Conservation (phyloP, 2,329 filamentous ascomycete species). For the Ophiostoma fasciatum region DNA sequence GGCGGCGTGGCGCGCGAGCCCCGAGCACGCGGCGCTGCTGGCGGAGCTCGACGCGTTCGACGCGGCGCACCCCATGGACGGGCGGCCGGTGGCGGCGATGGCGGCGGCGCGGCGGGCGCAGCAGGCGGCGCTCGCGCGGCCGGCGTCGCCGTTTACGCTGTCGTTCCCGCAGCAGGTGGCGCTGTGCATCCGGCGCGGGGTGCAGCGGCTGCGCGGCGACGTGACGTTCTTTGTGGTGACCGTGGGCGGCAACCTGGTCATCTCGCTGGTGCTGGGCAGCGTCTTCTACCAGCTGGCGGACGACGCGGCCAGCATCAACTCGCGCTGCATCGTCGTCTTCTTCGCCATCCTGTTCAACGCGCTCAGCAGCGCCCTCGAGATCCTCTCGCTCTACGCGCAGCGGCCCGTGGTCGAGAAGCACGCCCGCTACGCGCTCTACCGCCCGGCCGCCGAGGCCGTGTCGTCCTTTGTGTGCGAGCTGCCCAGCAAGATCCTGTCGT, state of each 20-base stretch:
- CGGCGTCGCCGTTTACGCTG: constrained; percentile 69
- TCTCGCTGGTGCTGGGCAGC: constrained; percentile 8
- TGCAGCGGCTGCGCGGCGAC: constrained; percentile 60
- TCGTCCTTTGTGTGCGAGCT: constrained; percentile 75
- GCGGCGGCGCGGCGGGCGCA: constrained; percentile 35
- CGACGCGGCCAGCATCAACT: constrained; percentile 26
- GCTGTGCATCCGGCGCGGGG: constrained; percentile 69
- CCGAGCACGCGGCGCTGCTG: constrained; percentile 33
- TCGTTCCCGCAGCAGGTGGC: constrained; percentile 60
- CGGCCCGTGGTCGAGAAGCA: constrained; percentile 90
- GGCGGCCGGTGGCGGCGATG: constrained; percentile 38
- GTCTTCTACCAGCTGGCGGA: constrained; percentile 6
- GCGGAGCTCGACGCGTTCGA: constrained; percentile 41
- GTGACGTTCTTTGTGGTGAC: constrained; percentile 56
- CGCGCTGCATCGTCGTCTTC: constrained; percentile 67
- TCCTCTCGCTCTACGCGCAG: constrained; percentile 74
- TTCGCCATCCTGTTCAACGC: constrained; percentile 79
- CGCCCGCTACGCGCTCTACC: constrained; percentile 77
- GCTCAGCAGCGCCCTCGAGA: constrained; percentile 68
- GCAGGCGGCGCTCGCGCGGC: constrained; percentile 47
- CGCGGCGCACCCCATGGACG: constrained; percentile 34
- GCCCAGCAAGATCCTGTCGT: constrained; percentile 66
- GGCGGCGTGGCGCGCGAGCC: constrained; percentile 39
- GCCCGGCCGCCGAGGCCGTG: constrained; percentile 73
- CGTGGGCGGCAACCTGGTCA: constrained; percentile 55